phyloP scores from a whole-genome alignment of 2,329 filamentous ascomycete species.

The Aureobasidium melanogenum region DNA sequence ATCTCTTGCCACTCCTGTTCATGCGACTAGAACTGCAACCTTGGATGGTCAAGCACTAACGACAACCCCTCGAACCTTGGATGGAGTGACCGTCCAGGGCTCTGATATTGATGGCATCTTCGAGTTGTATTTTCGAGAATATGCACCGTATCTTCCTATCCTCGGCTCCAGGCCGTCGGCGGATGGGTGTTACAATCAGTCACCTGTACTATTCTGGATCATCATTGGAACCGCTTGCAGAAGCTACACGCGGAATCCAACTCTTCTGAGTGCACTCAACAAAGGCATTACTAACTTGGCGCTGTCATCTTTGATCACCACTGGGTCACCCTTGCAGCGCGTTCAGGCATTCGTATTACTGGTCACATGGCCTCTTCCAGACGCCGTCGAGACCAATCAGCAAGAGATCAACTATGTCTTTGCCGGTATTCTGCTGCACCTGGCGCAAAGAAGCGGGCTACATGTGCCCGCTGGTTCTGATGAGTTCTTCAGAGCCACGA shows the following conservation, averaged over 20 bases:
- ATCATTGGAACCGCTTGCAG: constrained; percentile 4
- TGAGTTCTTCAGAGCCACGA: background rate
- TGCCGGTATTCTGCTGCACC: background rate
- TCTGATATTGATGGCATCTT: background rate
- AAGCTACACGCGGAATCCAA: background rate
- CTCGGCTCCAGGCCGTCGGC: background rate
- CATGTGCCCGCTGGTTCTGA: constrained; percentile 1
- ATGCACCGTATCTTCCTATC: background rate
- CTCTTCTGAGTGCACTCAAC: background rate
- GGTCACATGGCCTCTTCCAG: background rate
- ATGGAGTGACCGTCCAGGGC: background rate
- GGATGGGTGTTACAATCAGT: background rate
- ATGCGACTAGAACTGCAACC: background rate
- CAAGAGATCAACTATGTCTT: background rate
- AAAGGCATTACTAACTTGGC: background rate
- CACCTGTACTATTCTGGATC: background rate
- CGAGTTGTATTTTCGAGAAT: background rate
- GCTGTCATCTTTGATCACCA: background rate
- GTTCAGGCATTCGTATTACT: background rate
- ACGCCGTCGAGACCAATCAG: constrained; percentile 1
- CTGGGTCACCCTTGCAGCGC: background rate
- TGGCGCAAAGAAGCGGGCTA: background rate
- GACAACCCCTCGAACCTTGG: background rate
- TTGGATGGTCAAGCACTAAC: background rate
- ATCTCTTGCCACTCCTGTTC: background rate